Evolutionary conservation across 768 basidiomycete species (phyloP).

Genomic region (Cyclocybe aegerita): DNA sequence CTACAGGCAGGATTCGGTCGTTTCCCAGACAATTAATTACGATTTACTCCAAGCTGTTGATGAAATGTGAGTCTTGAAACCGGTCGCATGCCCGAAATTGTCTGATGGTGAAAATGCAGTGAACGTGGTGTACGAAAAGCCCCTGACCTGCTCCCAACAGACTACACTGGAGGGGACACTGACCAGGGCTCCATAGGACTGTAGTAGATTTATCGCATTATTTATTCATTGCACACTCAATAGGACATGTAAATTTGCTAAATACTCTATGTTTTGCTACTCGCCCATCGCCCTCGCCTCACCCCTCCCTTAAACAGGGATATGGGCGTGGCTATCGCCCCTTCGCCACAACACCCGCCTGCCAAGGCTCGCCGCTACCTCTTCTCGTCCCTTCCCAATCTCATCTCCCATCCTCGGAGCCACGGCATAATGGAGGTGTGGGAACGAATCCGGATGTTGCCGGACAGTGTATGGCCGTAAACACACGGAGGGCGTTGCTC

Average conservation of each 20-base stretch:
- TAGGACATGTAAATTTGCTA: not conserved
- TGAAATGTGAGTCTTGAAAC: conserved; percentile 68
- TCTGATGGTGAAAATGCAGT: conserved; percentile 32
- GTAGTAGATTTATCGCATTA: conserved; percentile 13
- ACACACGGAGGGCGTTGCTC: conserved; percentile 33
- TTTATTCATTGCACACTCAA: not conserved
- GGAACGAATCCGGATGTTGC: conserved; percentile 17
- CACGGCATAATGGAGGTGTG: not conserved
- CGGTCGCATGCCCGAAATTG: not conserved
- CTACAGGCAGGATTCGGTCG: conserved; percentile 94
- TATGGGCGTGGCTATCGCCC: too few relatives aligned
- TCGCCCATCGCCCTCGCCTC: too few relatives aligned
- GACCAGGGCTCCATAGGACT: conserved; percentile 46
- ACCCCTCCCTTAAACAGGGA: too few relatives aligned
- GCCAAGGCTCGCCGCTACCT: too few relatives aligned
- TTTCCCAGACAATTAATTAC: conserved; percentile 89
- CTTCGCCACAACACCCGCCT: too few relatives aligned
- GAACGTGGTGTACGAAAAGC: conserved; percentile 66
- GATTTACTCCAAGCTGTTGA: conserved; percentile 89
- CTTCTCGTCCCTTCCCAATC: too few relatives aligned
- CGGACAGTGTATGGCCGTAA: conserved; percentile 35
- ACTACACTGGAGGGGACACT: conserved; percentile 49
- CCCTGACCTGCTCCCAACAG: conserved; percentile 61
- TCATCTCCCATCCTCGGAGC: too few relatives aligned
- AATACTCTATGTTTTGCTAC: too few relatives aligned